A percentile compares a stretch with the other conserved stretches of the same genome.
Evolutionary conservation across 2,329 filamentous ascomycete genomes (phyloP).

Genomic region (Pseudogymnoascus sp.): DNA sequence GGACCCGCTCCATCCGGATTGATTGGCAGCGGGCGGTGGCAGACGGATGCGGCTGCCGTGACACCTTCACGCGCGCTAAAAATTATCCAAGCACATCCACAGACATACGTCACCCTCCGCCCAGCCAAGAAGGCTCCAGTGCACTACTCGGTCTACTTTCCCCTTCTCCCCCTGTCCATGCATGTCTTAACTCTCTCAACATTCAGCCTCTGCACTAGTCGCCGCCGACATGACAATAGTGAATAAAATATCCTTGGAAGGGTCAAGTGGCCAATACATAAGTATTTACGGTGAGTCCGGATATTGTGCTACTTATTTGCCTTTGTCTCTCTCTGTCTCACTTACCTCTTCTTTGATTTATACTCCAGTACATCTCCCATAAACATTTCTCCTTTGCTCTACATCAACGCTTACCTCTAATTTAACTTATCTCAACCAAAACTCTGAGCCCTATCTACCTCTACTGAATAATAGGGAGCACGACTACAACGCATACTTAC

Average conservation of each 20-base stretch:
- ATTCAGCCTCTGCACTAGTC: background rate
- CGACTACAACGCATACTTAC: background rate
- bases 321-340: background rate
- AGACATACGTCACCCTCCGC: background rate
- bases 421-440: constrained; percentile 1
- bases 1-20: background rate
- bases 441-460: background rate
- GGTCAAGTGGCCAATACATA: constrained; percentile 2
- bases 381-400: background rate
- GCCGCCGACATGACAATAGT: background rate
- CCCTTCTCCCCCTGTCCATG: background rate
- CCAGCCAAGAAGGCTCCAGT: background rate
- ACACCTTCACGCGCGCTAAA: background rate
- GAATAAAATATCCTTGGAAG: background rate
- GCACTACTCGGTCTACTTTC: background rate
- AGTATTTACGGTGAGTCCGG: background rate
- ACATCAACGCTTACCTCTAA: background rate
- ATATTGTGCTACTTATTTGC: background rate
- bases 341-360: background rate
- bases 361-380: background rate
- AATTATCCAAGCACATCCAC: background rate
- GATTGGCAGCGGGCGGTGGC: background rate
- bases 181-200: background rate
- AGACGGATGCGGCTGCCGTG: background rate
- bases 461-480: background rate